These are phyloP conservation scores for Colletotrichum trifolii DNA, from an alignment of 2,329 filamentous ascomycete species.

Conservation along the genomic window DNA sequence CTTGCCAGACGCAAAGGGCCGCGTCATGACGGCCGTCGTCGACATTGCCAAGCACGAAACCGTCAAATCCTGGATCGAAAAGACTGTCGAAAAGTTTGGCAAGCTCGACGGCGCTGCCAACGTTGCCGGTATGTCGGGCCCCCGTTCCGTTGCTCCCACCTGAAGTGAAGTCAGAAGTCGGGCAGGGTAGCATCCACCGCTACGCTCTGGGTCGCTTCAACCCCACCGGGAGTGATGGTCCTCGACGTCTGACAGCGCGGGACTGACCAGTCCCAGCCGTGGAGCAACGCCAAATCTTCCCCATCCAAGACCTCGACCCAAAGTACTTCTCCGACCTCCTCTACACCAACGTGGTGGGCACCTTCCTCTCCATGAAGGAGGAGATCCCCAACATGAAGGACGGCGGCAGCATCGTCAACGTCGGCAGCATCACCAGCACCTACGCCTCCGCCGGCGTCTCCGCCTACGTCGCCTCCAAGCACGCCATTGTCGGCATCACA, in stretches of 20 bases:
- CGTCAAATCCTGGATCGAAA: conserved; percentile 47
- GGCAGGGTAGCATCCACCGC: too few species aligned
- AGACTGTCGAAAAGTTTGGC: conserved; percentile 47
- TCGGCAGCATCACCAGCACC: conserved; percentile 55
- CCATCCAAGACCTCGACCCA: conserved; percentile 37
- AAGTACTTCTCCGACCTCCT: conserved; percentile 41
- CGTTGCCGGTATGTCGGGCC: conserved; percentile 45
- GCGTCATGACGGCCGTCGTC: conserved; percentile 41
- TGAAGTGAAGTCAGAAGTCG: too few species aligned
- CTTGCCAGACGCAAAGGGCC: conserved; percentile 39
- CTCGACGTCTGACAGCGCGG: conserved; percentile 34
- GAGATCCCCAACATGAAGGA: conserved; percentile 50
- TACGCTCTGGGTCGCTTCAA: too few species aligned
- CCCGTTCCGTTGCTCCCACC: too few species aligned
- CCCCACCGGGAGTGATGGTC: too few species aligned
- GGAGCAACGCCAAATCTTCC: conserved; percentile 43
- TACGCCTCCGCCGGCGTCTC: conserved; percentile 48
- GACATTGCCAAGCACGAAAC: conserved; percentile 46
- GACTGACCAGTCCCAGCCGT: conserved; percentile 5
- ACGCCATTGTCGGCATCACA: conserved; percentile 44
- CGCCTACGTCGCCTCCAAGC: conserved; percentile 48
- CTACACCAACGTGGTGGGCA: conserved; percentile 41
- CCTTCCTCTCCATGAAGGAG: conserved; percentile 43
- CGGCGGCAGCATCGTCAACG: conserved; percentile 60
- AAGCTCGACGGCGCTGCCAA: conserved; percentile 50